Conservation (phyloP, 2,329 filamentous ascomycete species). For the Pseudocercospora cruenta region DNA sequence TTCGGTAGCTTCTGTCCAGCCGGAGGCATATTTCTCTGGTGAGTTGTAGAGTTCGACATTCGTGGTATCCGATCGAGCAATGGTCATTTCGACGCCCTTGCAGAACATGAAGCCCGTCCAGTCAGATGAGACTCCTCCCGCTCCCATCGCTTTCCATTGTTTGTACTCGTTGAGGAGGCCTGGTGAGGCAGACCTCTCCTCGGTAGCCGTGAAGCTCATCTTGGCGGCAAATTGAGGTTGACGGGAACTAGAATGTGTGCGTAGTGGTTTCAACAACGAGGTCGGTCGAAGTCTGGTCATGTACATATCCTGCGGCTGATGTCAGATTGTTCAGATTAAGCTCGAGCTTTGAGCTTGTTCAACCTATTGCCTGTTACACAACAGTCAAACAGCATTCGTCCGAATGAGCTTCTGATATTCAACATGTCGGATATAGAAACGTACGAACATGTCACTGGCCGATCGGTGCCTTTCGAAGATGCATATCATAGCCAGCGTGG, state of each 20-base stretch:
- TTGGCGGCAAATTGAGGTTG: neutral
- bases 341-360: neutral
- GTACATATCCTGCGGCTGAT: neutral
- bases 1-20: constrained; percentile 10
- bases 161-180: constrained; percentile 13
- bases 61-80: constrained; percentile 13
- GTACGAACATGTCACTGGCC: too few species aligned
- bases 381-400: neutral
- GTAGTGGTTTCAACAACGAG: neutral
- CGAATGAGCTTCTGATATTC: neutral
- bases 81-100: constrained; percentile 3
- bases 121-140: constrained; percentile 10
- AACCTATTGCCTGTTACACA: neutral
- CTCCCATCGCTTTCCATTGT: constrained; percentile 18
- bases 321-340: neutral
- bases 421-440: neutral
- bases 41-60: constrained; percentile 9
- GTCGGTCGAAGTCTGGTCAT: neutral
- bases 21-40: neutral
- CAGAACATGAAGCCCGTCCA: constrained; percentile 15
- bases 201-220: neutral
- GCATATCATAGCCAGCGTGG: too few species aligned
- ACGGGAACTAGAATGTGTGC: neutral
- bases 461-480: too few species aligned
- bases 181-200: neutral